Base-by-base conservation (phyloP, 169 alveolate species). In the Cardiosporidium cionae region DNA sequence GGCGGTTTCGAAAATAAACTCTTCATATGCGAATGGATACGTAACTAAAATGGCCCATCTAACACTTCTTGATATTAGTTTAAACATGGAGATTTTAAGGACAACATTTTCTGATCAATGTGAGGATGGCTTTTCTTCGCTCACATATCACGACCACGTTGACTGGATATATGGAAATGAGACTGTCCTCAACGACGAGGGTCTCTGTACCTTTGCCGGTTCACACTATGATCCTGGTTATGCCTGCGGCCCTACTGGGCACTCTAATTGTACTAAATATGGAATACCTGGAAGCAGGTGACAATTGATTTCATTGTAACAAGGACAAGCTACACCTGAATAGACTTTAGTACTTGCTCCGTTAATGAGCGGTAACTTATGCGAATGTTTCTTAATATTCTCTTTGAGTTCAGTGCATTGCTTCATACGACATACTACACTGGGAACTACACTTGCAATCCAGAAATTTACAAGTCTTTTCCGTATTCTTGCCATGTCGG, bases 401-500 rank as follows among this genome's bases (percentile, higher is more conserved):
- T n/a, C n/a, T n/a, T n/a, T 63, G 69, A 9, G 22, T 63, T 9
- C 54, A 63, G 74, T 16, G 74, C 74, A 23, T 65, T 68, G 3
- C 28, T 3, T 25, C 68, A 65, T 5, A 68, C 74, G 16, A 5
- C 22, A 23, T n/a, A 0, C 31, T 68, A 35, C 28, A 52, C 22
- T 25, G 74, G 74, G 35, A 25, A 68, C 44, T 68, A 68, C 74
- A 7, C 33, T 4, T 68, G 74, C 74, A 68, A 36, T 25, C 74
- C 74, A 3, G 7, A 25, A 36, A 35, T 68, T n/a, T 68, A 68
- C 72, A 65, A n/a, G 0, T 16, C n/a, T 27, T 6, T 35, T 7
- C 74, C 74, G 16, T 68, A 35, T 29, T 35, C 74, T 5, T 68
- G 74, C 72, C 74, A 68, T 25, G 74, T 44, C 0, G 74, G 74